Evolutionary conservation across 139 green algal species (phyloP).

Genomic region (Chlamydomonas asymmetrica): DNA sequence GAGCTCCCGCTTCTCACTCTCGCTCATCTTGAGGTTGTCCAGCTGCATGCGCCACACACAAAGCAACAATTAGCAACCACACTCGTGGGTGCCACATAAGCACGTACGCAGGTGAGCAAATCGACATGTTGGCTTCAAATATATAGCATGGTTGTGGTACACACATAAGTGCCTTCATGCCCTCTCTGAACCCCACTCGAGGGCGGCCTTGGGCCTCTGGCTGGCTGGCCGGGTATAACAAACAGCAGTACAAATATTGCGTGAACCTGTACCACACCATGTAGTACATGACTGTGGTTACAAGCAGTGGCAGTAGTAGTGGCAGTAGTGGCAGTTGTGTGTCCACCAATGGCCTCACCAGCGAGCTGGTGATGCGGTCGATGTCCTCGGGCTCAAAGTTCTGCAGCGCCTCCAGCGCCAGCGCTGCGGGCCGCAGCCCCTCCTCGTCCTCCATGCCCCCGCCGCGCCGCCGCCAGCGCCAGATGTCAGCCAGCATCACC

Average conservation of each 20-base stretch:
- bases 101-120: no score
- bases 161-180: no score
- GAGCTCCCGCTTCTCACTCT: constrained; percentile 38
- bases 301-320: background rate
- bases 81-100: no score
- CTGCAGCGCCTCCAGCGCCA: constrained; percentile 25
- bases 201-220: no score
- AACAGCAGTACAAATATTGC: no score
- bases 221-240: no score
- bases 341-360: no score
- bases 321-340: background rate
- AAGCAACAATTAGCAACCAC: no score
- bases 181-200: no score
- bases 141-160: no score
- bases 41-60: constrained; percentile 16
- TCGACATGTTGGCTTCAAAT: no score
- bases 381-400: constrained; percentile 18
- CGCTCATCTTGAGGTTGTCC: constrained; percentile 37
- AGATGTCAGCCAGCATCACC: constrained; percentile 14
- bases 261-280: background rate
- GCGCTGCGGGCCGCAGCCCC: background rate
- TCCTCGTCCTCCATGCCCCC: constrained; percentile 31
- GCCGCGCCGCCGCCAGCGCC: constrained; percentile 26
- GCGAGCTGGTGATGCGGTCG: constrained; percentile 22
- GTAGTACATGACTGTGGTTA: background rate